These are phyloP conservation scores for Symbiodinium pilosum DNA, from an alignment of 73 alveolate species.

Conservation along the genomic window DNA sequence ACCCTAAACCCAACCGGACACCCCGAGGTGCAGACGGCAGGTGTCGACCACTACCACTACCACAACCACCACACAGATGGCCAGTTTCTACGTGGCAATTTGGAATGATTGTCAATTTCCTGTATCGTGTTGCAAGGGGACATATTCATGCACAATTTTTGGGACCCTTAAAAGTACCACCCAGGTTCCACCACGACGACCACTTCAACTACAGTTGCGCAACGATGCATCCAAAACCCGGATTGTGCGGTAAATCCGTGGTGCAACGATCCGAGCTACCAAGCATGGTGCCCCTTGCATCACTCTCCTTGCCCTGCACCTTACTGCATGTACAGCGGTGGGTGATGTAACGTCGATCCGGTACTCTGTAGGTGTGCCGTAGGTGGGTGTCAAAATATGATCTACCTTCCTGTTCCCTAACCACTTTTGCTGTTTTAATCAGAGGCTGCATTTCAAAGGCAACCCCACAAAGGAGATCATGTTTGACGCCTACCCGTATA, in stretches of 20 bases:
- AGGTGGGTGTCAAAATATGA: too few relatives aligned
- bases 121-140: too few relatives aligned
- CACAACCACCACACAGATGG: background rate
- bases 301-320: background rate
- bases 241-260: background rate
- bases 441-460: too few relatives aligned
- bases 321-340: background rate
- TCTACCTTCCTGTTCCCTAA: background rate
- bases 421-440: background rate
- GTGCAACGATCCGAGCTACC: slow-evolving; percentile 10
- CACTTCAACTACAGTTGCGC: background rate
- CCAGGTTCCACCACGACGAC: background rate
- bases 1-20: too few relatives aligned
- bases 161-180: too few relatives aligned
- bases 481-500: too few relatives aligned
- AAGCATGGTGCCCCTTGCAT: background rate
- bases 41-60: background rate
- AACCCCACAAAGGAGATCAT: background rate
- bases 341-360: background rate
- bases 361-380: too few relatives aligned
- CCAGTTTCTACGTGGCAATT: too few relatives aligned
- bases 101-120: too few relatives aligned
- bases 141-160: too few relatives aligned
- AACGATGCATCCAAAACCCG: background rate
- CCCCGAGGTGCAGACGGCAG: background rate